Evolutionary conservation across 2,329 filamentous ascomycete genomes (phyloP).

Genomic region (Sporothrix curviconia): DNA sequence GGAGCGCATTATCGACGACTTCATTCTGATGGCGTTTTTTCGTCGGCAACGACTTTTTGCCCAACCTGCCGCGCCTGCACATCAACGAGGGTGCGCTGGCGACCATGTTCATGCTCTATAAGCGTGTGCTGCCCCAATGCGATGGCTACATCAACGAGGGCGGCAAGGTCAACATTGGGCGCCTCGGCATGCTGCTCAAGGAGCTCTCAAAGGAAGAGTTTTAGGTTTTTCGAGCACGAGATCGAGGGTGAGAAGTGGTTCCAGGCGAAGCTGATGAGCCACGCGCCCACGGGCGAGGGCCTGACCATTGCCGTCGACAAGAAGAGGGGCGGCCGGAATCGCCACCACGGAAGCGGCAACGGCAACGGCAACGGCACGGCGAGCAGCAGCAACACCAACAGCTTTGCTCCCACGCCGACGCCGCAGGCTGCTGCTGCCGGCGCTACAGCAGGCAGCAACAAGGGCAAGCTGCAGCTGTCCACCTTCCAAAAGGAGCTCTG

Average conservation of each 20-base stretch:
- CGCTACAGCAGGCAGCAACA: slow-evolving; percentile 35
- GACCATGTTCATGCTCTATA: slow-evolving; percentile 97
- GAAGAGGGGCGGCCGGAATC: slow-evolving; percentile 1
- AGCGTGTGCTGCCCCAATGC: slow-evolving; percentile 75
- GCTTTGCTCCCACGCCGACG: slow-evolving; percentile 10
- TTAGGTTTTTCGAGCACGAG: slow-evolving; percentile 86
- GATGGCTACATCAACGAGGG: slow-evolving; percentile 95
- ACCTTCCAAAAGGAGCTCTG: slow-evolving; percentile 76
- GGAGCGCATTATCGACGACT: slow-evolving; percentile 96
- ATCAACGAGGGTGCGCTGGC: slow-evolving; percentile 97
- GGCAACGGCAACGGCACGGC: slow-evolving; percentile 21
- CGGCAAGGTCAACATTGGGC: slow-evolving; percentile 80
- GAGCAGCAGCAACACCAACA: slow-evolving; percentile 21
- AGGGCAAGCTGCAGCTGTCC: slow-evolving; percentile 66
- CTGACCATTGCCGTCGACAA: slow-evolving; percentile 18
- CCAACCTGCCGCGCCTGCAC: slow-evolving; percentile 89
- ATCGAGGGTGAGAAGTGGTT: slow-evolving; percentile 87
- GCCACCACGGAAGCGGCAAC: too few relatives aligned
- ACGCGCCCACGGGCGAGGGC: slow-evolving; percentile 54
- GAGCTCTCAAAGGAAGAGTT: slow-evolving; percentile 85
- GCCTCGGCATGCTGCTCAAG: slow-evolving; percentile 69
- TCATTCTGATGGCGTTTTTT: slow-evolving; percentile 99
- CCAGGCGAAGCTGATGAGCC: slow-evolving; percentile 65
- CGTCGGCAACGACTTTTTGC: slow-evolving; percentile 98
- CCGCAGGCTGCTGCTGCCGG: neutral